A percentile compares a stretch with the other conserved stretches of the same genome.
phyloP scores from a whole-genome alignment of 2,329 filamentous ascomycete genomes.

The Triangularia verruculosa region DNA sequence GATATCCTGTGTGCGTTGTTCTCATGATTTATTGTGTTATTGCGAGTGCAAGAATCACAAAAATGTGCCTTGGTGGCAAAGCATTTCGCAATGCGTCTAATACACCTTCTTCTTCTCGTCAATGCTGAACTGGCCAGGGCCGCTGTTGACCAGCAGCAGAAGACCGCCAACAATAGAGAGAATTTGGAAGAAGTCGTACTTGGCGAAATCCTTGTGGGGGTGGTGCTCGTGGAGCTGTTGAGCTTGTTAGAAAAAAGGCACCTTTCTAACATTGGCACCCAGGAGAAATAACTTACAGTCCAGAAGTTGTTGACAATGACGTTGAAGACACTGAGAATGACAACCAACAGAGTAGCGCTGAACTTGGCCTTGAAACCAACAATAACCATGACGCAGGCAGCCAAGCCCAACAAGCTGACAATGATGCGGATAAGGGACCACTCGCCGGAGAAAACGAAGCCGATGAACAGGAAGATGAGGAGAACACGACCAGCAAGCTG shows the following conservation, averaged over 20 bases:
- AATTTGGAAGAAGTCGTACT: conserved; percentile 99
- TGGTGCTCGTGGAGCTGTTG: conserved; percentile 88
- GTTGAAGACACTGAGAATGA: conserved; percentile 96
- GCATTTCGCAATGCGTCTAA: conserved; percentile 42
- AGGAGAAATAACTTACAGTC: conserved; percentile 67
- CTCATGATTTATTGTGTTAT: not conserved
- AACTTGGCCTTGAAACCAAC: conserved; percentile 99
- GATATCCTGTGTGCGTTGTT: conserved; percentile 3
- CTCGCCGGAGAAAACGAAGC: conserved; percentile 91
- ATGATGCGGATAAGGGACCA: conserved; percentile 88
- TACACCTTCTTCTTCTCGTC: conserved; percentile 99
- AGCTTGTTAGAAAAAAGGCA: not conserved
- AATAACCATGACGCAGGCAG: conserved; percentile 97
- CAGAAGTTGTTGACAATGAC: conserved; percentile 99
- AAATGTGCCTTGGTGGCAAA: not conserved
- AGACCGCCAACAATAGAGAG: conserved; percentile 97
- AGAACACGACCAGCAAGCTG: conserved; percentile 94
- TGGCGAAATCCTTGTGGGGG: conserved; percentile 99
- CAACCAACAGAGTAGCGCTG: conserved; percentile 90
- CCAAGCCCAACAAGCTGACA: conserved; percentile 78
- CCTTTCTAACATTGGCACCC: not conserved
- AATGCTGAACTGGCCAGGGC: conserved; percentile 93
- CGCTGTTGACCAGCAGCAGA: conserved; percentile 95
- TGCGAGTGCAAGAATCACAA: not conserved
- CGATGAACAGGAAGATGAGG: conserved; percentile 95